Base-by-base conservation (phyloP, 176 grass and related monocot species). In the Aegilops speltoides region DNA sequence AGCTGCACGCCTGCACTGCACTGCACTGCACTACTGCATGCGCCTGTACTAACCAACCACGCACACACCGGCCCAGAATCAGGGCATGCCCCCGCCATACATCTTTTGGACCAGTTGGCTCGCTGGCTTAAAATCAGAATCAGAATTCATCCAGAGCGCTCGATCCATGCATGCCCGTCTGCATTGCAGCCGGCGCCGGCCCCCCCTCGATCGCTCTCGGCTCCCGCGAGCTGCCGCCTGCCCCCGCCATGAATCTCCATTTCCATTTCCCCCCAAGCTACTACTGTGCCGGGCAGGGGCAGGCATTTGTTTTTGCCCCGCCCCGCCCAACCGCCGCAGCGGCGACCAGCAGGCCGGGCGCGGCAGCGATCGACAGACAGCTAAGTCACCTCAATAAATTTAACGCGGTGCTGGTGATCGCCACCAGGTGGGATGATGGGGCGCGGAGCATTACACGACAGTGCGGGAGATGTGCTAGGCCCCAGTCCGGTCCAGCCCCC, bases 321-420 rank as follows among this genome's bases (percentile, higher is more conserved):
- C 31, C 72, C 33, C 41, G 41, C 10, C 41, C 38, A 40, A 20
- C 54, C 24, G 78, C 70, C 62, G 70, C 45, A 56, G 54, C 24
- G 41, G 68, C 64, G 7, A 71, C 19, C 24, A 6, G 9, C 57
- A 46, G 25, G 37, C 5, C 29, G 59, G 78, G 14, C 15, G 69
- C 70, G 85, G 38, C 45, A 84, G 72, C 50, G 83, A 72, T 77
- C 48, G 86, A 85, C 84, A 87, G 86, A 87, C 86, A 91, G 91
- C 89, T 89, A 85, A 54, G 79, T 65, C 64, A 14, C 65, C 76
- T 87, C 86, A 77, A 80, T 89, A 91, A 91, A 89, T 75, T 63
- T 40, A 66, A 34, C 70, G 48, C 68, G 64, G 41, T 13, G 34
- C 36, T 38, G 68, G 45, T 61, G 69, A 91, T 89, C 68, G 80